These are phyloP conservation scores for Starmerella sirachaensis DNA, from an alignment of 805 yeast genomes.

Conservation along the genomic window DNA sequence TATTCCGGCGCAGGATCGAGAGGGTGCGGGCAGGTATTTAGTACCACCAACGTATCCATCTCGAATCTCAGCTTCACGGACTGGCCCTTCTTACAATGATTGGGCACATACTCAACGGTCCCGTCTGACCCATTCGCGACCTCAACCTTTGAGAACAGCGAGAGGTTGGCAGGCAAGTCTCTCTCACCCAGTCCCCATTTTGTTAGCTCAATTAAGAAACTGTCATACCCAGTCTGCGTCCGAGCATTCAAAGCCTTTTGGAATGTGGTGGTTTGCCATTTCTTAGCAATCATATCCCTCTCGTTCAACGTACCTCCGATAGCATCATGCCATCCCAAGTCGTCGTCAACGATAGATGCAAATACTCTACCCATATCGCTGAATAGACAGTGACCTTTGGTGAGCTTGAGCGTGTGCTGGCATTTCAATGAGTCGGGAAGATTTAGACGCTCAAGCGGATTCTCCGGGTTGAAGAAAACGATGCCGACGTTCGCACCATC, in stretches of 20 bases:
- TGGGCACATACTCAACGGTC: slow-evolving; percentile 1
- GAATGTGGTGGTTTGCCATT: slow-evolving; percentile 10
- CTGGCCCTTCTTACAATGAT: slow-evolving; percentile 2
- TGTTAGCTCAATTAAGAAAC: slow-evolving; percentile 9
- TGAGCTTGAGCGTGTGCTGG: slow-evolving; percentile 11
- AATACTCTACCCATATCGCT: slow-evolving; percentile 12
- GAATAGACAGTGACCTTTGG: slow-evolving; percentile 10
- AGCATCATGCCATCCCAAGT: slow-evolving; percentile 12
- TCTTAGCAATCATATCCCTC: slow-evolving; percentile 7
- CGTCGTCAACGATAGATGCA: slow-evolving; percentile 9
- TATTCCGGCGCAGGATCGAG: slow-evolving; percentile 9
- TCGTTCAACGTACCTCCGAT: slow-evolving; percentile 9
- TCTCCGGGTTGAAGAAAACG: slow-evolving; percentile 11
- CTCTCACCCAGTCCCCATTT: slow-evolving; percentile 10
- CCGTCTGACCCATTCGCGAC: slow-evolving; percentile 1
- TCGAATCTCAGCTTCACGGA: slow-evolving; percentile 9
- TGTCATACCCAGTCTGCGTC: slow-evolving; percentile 11
- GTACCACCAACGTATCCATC: slow-evolving; percentile 10
- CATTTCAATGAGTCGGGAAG: slow-evolving; percentile 11
- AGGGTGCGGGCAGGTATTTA: slow-evolving; percentile 14
- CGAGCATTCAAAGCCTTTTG: slow-evolving; percentile 5
- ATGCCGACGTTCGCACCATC: slow-evolving; percentile 10
- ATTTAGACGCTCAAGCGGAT: slow-evolving; percentile 9
- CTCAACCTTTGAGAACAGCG: slow-evolving; percentile 6
- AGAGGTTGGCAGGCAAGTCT: slow-evolving; percentile 10